phyloP scores from a whole-genome alignment of 2,329 filamentous ascomycete species.

The Ilyonectria sp. region DNA sequence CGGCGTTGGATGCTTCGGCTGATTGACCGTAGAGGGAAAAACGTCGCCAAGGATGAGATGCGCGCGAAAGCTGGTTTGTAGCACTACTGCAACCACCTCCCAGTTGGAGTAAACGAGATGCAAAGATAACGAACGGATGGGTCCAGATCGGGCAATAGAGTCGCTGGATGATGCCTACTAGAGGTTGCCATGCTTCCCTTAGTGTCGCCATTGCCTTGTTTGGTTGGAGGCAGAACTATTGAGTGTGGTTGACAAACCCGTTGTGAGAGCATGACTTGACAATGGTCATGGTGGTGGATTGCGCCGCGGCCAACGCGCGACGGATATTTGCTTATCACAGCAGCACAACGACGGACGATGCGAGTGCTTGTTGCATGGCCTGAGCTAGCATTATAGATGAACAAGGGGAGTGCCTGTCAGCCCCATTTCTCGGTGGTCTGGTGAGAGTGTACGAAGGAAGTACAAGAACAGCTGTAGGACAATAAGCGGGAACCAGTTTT shows the following conservation, averaged over 20 bases:
- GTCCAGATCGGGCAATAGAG: not conserved
- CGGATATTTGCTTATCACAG: not conserved
- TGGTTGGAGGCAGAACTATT: not conserved
- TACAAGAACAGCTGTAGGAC: constrained; percentile 8
- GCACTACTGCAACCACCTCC: constrained; percentile 2
- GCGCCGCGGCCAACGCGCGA: constrained; percentile 1
- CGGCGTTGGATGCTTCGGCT: constrained; percentile 41
- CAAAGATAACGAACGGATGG: constrained; percentile 5
- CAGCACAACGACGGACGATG: not conserved
- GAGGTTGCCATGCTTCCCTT: not conserved
- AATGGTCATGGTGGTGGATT: not conserved
- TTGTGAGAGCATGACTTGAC: not conserved
- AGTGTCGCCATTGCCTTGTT: constrained; percentile 1
- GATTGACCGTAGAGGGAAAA: constrained; percentile 40
- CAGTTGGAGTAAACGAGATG: not conserved
- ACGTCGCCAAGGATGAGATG: constrained; percentile 31
- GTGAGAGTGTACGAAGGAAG: constrained; percentile 13
- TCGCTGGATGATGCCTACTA: not conserved
- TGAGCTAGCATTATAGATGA: not conserved
- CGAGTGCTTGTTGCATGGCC: constrained; percentile 2
- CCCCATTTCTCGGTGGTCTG: constrained; percentile 3
- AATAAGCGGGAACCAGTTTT: constrained; percentile 34
- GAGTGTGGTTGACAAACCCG: not conserved
- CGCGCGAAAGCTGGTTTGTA: constrained; percentile 3
- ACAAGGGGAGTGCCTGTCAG: constrained; percentile 17